A percentile compares a stretch with the other conserved stretches of the same genome.
phyloP scores from a whole-genome alignment of 2,329 filamentous ascomycete species.

The Pseudogymnoascus sp. region DNA sequence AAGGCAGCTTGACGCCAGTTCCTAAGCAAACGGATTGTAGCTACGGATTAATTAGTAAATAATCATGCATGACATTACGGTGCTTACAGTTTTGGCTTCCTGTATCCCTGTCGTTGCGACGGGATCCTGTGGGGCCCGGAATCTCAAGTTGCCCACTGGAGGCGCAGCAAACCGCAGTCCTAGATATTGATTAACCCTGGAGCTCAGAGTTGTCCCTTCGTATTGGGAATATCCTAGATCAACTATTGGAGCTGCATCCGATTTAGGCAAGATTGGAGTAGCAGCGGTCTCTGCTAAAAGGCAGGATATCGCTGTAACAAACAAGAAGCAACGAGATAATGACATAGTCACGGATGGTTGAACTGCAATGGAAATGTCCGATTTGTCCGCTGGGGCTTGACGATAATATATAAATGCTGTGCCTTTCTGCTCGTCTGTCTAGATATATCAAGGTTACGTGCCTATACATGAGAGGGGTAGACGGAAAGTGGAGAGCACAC shows the following conservation, averaged over 20 bases:
- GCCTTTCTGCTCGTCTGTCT: not conserved
- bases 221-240: constrained; percentile 63
- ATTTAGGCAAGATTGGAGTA: constrained; percentile 24
- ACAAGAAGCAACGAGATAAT: not conserved
- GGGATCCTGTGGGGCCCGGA: constrained; percentile 48
- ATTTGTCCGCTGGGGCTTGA: not conserved
- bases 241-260: constrained; percentile 33
- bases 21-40: constrained; percentile 41
- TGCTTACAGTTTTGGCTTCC: constrained; percentile 18
- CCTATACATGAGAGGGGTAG: not conserved
- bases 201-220: constrained; percentile 43
- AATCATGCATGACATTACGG: not conserved
- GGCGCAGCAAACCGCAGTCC: constrained; percentile 66
- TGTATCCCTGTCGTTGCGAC: constrained; percentile 14
- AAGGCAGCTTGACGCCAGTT: constrained; percentile 25
- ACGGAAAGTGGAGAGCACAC: not conserved
- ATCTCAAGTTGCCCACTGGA: constrained; percentile 57
- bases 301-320: not conserved
- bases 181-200: constrained; percentile 61
- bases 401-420: not conserved
- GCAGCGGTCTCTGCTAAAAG: constrained; percentile 20
- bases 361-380: not conserved
- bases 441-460: not conserved
- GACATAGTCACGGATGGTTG: not conserved
- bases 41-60: constrained; percentile 21